Evolutionary conservation across 1,284 basidiomycete genomes (phyloP), one percentile per base, ranked within the genome.

Genomic region (Xerocomus minutiporus): DNA sequence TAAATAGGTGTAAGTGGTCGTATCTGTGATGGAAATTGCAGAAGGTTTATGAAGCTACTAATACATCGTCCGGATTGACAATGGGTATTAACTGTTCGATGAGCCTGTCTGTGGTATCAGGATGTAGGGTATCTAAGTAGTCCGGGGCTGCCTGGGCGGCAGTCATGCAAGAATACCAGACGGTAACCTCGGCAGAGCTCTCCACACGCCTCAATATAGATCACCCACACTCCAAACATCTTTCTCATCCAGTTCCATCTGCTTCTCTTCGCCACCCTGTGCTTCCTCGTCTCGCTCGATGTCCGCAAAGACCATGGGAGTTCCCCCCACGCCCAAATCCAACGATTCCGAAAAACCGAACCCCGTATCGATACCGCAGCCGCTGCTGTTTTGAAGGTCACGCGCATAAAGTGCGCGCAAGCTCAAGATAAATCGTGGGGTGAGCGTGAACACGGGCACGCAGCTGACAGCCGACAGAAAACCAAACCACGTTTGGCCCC

Each of bases 361-460:
- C 8, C 15, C 45, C 12, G 34, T 28, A 26, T 46, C 34, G 23
- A 46, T 36, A 8, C 32, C 13, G 7, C 12, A 26, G 9, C 13
- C 4, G 6, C 20, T 25, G 17, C 6, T 6, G 11, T 17, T 8
- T 7, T 13, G n/a, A 5, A 13, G 6, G 9, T 40, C 28, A 4
- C 13, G 28, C 5, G 17, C 46, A 15, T 40, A 48, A 5, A 48
- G 35, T n/a, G 17, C 9, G 9, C 49, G 49, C 26, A 52, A 8
- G 51, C n/a, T 43, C 39, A 52, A 9, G 40, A 52, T 47, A 32
- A 48, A 52, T 3, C 51, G 46, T 13, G 51, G 46, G 3, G 31
- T 38, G n/a, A 52, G 39, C 31, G 40, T 31, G n/a, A 52, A 48
- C 29, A 52, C 12, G 11, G 51, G 51, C 26, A 43, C 46, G 13